These are phyloP conservation scores for Hypsizygus ulmarius DNA, from an alignment of 1,284 basidiomycete species.

Conservation along the genomic window DNA sequence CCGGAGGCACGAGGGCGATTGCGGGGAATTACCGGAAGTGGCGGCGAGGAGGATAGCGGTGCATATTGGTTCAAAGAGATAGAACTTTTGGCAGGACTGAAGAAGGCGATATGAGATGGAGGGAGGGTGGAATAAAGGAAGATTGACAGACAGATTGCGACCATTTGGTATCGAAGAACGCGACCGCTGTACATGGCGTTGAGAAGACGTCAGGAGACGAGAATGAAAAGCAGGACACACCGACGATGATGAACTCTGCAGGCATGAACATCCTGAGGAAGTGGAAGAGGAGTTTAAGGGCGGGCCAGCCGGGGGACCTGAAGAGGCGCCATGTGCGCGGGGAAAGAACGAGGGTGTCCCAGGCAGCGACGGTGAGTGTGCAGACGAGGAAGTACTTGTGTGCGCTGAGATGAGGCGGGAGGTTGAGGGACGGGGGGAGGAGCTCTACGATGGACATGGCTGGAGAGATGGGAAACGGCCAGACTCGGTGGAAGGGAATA, in stretches of 20 bases:
- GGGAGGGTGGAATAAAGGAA: not conserved
- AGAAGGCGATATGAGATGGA: not conserved
- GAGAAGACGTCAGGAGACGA: constrained; percentile 5
- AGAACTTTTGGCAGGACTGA: constrained; percentile 66
- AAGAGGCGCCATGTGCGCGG: constrained; percentile 73
- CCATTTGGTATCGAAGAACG: constrained; percentile 77
- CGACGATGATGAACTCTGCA: constrained; percentile 69
- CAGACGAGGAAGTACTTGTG: constrained; percentile 87
- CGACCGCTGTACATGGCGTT: constrained; percentile 50
- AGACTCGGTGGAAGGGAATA: not conserved
- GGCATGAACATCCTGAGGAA: constrained; percentile 75
- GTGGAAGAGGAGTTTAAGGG: constrained; percentile 71
- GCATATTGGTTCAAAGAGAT: constrained; percentile 79
- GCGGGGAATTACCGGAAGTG: constrained; percentile 53
- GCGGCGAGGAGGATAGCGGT: constrained; percentile 73
- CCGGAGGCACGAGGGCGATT: constrained; percentile 17
- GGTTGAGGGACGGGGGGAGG: constrained; percentile 58
- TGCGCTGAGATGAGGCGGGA: constrained; percentile 71
- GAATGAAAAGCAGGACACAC: constrained; percentile 36
- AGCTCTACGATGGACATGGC: constrained; percentile 30
- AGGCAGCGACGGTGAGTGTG: constrained; percentile 80
- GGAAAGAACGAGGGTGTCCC: constrained; percentile 80
- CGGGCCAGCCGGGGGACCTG: constrained; percentile 68
- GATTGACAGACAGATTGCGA: constrained; percentile 43
- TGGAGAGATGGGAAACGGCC: constrained; percentile 18